phyloP scores from a whole-genome alignment of 2,329 filamentous ascomycete species.

The Elsinoe fawcettii region DNA sequence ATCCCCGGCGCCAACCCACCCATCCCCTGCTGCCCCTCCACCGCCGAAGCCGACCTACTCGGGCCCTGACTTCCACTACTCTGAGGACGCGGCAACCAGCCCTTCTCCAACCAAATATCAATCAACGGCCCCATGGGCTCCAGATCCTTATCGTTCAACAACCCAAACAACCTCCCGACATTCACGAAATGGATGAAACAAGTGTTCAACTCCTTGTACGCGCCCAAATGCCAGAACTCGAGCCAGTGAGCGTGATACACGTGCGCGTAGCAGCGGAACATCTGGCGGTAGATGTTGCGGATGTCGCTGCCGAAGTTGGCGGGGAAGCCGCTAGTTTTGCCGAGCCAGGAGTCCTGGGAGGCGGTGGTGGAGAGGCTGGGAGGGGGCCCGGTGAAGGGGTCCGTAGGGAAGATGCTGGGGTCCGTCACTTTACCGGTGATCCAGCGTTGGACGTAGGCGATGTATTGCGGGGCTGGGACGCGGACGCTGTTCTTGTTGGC shows the following conservation, averaged over 20 bases:
- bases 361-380: conserved; percentile 49
- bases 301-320: conserved; percentile 60
- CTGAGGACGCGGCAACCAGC: conserved; percentile 58
- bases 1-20: conserved; percentile 1
- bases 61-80: conserved; percentile 14
- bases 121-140: conserved; percentile 95
- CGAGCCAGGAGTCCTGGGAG: conserved; percentile 63
- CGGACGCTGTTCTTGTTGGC: conserved; percentile 79
- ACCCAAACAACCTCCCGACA: conserved; percentile 64
- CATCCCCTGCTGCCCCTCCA: conserved; percentile 4
- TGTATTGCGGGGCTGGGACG: conserved; percentile 86
- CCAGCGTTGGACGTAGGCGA: conserved; percentile 94
- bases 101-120: conserved; percentile 83
- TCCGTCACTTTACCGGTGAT: conserved; percentile 94
- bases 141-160: conserved; percentile 81
- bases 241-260: conserved; percentile 47
- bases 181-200: conserved; percentile 49
- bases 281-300: conserved; percentile 56
- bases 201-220: conserved; percentile 45
- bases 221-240: conserved; percentile 43
- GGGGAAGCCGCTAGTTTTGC: conserved; percentile 70
- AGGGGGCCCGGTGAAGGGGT: conserved; percentile 60
- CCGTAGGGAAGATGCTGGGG: conserved; percentile 80
- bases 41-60: conserved; percentile 12
- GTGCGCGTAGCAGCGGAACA: conserved; percentile 49